Evolutionary conservation across 1,284 basidiomycete genomes (phyloP).

Genomic region (Tilletia walkeri): DNA sequence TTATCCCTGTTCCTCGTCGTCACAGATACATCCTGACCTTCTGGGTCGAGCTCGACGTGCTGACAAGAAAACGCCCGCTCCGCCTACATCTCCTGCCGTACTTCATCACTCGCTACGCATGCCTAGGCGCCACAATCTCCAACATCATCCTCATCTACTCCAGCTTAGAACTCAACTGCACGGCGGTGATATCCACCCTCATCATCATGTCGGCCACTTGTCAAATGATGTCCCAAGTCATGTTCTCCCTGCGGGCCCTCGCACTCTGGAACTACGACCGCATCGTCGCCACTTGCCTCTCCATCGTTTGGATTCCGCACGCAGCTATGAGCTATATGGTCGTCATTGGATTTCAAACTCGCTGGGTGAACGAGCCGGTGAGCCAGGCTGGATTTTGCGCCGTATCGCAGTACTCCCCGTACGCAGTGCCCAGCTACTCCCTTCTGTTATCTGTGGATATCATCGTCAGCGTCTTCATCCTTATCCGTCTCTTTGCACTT

Average conservation of each 20-base stretch:
- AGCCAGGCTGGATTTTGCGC: neutral
- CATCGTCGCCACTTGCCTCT: neutral
- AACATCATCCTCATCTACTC: constrained; percentile 9
- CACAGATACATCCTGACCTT: constrained; percentile 4
- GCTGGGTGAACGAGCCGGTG: neutral
- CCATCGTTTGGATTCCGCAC: neutral
- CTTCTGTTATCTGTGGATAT: neutral
- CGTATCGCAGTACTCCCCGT: neutral
- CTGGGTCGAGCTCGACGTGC: neutral
- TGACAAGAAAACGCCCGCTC: neutral
- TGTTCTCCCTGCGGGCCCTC: neutral
- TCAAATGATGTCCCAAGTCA: neutral
- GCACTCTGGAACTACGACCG: constrained; percentile 8
- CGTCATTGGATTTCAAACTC: neutral
- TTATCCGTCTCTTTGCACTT: neutral
- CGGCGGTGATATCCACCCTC: neutral
- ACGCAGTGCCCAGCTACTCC: constrained; percentile 4
- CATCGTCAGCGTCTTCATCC: neutral
- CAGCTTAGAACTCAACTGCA: neutral
- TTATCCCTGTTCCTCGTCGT: too few relatives aligned
- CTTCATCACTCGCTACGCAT: neutral
- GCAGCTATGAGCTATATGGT: neutral
- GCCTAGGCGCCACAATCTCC: neutral
- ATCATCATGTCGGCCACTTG: constrained; percentile 1
- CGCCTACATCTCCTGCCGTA: neutral